phyloP scores from a whole-genome alignment of 495 filamentous ascomycete genomes.

The Daldinia decipiens region DNA sequence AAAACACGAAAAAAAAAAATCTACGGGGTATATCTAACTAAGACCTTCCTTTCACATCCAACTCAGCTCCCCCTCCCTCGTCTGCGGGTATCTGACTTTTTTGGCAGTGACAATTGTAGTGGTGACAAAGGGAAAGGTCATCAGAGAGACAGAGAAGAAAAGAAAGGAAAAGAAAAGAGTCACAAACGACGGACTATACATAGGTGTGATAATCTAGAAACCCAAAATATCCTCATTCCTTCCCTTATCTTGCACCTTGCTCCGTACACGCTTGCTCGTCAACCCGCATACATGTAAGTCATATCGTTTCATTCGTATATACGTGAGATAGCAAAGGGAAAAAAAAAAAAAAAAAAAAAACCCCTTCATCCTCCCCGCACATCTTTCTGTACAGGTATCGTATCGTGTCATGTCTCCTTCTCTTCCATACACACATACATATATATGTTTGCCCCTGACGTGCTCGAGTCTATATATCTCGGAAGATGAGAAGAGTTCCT shows the following conservation, averaged over 20 bases:
- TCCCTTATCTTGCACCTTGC: constrained; percentile 1
- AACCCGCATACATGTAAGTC: constrained; percentile 1
- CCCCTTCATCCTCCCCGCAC: constrained; percentile 7
- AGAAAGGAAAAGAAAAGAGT: background rate
- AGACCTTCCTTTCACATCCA: constrained; percentile 4
- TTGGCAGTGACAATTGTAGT: constrained; percentile 8
- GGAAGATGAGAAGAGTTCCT: background rate
- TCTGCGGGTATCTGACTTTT: constrained; percentile 36
- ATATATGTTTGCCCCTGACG: constrained; percentile 1
- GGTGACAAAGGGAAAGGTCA: constrained; percentile 3
- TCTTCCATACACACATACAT: constrained; percentile 9
- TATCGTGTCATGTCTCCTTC: constrained; percentile 8
- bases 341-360: background rate
- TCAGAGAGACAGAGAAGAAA: constrained; percentile 1
- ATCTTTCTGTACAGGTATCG: constrained; percentile 9
- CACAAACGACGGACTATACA: constrained; percentile 28
- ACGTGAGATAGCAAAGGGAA: constrained; percentile 8
- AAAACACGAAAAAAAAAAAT: background rate
- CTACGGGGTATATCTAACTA: constrained; percentile 40
- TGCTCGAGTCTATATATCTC: constrained; percentile 2
- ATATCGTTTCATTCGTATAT: constrained; percentile 15
- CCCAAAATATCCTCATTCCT: background rate
- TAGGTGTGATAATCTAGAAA: background rate
- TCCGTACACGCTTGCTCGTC: constrained; percentile 4
- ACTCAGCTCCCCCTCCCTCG: constrained; percentile 2